Conservation (phyloP, 495 filamentous ascomycete genomes). For the Friedmanniomyces simplex region DNA sequence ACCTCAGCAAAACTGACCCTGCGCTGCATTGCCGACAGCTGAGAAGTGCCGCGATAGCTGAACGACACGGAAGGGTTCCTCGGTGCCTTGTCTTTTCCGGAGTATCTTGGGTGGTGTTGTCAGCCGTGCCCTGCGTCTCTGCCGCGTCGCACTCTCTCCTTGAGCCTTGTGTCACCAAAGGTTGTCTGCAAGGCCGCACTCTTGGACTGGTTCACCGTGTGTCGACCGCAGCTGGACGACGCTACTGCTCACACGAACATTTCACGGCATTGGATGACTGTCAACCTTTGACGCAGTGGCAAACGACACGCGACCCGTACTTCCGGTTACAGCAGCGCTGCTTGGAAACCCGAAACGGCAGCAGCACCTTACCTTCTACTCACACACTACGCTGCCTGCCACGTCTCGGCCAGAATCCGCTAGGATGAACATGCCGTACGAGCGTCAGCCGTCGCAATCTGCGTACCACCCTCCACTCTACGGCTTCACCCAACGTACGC, state of each 20-base stretch:
- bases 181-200: too few species aligned
- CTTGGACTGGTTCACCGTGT: too few species aligned
- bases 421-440: not conserved
- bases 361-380: not conserved
- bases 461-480: not conserved
- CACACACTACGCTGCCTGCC: not conserved
- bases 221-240: too few species aligned
- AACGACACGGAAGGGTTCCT: not conserved
- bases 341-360: not conserved
- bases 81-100: not conserved
- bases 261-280: too few species aligned
- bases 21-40: not conserved
- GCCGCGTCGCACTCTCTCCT: not conserved
- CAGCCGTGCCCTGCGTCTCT: not conserved
- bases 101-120: not conserved
- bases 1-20: not conserved
- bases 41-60: not conserved
- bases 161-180: too few species aligned
- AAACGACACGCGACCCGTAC: not conserved
- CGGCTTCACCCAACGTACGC: not conserved
- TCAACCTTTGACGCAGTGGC: not conserved
- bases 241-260: too few species aligned
- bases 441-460: not conserved
- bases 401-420: not conserved
- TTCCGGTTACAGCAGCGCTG: not conserved